Percentiles rank a stretch among this genome's conserved stretches.
Evolutionary conservation across 306 rosid species (phyloP).

Genomic region (Notholithocarpus densiflorus): DNA sequence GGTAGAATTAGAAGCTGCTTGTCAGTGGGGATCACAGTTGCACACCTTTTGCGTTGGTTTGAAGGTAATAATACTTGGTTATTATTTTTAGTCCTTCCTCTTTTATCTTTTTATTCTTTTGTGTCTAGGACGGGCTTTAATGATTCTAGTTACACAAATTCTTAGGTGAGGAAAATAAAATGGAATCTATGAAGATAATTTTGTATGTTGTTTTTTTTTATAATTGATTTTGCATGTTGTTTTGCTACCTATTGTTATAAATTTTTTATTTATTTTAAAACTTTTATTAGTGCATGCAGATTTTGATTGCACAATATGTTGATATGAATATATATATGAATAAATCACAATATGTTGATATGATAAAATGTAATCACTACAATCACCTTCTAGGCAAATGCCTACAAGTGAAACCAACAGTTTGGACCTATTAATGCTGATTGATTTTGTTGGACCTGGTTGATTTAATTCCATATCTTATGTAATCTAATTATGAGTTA

Average conservation of each 20-base stretch:
- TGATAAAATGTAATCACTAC: too few relatives aligned
- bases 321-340: too few relatives aligned
- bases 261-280: neutral
- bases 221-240: neutral
- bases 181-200: neutral
- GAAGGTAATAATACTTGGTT: constrained; percentile 45
- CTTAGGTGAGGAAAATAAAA: neutral
- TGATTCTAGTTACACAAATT: neutral
- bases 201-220: neutral
- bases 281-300: too few relatives aligned
- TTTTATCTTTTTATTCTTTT: neutral
- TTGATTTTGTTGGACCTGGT: too few relatives aligned
- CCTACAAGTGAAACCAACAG: too few relatives aligned
- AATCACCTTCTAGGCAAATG: too few relatives aligned
- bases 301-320: too few relatives aligned
- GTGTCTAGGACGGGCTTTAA: neutral
- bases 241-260: neutral
- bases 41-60: constrained; percentile 94
- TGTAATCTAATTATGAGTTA: too few relatives aligned
- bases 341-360: too few relatives aligned
- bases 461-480: too few relatives aligned
- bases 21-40: constrained; percentile 93
- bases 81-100: neutral
- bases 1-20: constrained; percentile 59
- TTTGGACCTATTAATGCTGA: too few relatives aligned